Percentiles rank a stretch among this genome's conserved stretches.
Conservation (phyloP, 805 yeast genomes). For the Pichia phayaonensis region DNA sequence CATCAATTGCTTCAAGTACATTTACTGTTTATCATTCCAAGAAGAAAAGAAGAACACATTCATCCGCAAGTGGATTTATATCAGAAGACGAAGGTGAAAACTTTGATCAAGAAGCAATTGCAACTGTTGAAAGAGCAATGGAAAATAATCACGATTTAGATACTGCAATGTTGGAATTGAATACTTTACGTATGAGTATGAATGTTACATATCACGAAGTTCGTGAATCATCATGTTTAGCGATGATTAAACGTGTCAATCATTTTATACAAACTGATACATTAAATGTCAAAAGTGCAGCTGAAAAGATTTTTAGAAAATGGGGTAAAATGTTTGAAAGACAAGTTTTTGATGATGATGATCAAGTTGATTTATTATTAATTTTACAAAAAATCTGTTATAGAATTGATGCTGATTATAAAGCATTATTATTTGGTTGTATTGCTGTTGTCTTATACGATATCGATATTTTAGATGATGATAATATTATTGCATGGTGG, state of each 20-base stretch:
- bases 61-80: conserved; percentile 30
- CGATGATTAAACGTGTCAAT: conserved; percentile 60
- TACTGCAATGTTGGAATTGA: conserved; percentile 85
- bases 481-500: conserved; percentile 81
- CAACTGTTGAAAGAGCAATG: conserved; percentile 86
- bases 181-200: conserved; percentile 95
- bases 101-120: conserved; percentile 84
- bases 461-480: conserved; percentile 76
- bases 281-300: conserved; percentile 67
- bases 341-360: conserved; percentile 76
- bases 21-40: conserved; percentile 25
- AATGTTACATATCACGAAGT: conserved; percentile 93
- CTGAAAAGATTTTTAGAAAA: conserved; percentile 60
- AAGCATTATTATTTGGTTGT: conserved; percentile 43
- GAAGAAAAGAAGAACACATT: conserved; percentile 32
- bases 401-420: conserved; percentile 37
- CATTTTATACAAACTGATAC: conserved; percentile 76
- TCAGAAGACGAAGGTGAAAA: conserved; percentile 50
- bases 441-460: conserved; percentile 65
- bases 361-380: conserved; percentile 64
- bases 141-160: conserved; percentile 89
- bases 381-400: conserved; percentile 41
- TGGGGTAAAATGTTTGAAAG: conserved; percentile 82
- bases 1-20: conserved; percentile 44
- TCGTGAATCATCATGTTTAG: conserved; percentile 67